Conservation (phyloP, 768 basidiomycete genomes). For the Asterophora lycoperdoides region DNA sequence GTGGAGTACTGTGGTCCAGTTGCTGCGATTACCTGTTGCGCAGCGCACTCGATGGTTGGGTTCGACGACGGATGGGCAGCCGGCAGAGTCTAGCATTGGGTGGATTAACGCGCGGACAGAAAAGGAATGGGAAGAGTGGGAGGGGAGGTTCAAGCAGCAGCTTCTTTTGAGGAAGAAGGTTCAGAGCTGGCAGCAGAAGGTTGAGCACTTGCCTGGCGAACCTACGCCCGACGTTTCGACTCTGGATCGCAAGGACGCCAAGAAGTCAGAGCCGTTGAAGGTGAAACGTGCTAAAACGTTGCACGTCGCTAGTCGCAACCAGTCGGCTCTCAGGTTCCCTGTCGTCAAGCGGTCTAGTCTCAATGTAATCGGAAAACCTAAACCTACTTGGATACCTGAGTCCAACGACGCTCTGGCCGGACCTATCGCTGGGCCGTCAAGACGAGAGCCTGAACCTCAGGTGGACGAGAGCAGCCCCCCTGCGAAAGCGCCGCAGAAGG, state of each 20-base stretch:
- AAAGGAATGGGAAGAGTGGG: slow-evolving; percentile 45
- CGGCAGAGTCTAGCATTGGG: slow-evolving; percentile 22
- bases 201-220: slow-evolving; percentile 5
- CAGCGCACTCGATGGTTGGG: slow-evolving; percentile 32
- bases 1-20: slow-evolving; percentile 40
- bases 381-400: slow-evolving; percentile 7
- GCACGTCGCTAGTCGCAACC: slow-evolving; percentile 7
- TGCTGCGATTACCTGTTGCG: slow-evolving; percentile 38
- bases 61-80: slow-evolving; percentile 18
- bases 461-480: background rate
- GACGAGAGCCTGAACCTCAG: slow-evolving; percentile 4
- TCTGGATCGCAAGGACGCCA: background rate
- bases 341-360: slow-evolving; percentile 37
- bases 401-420: background rate
- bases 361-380: slow-evolving; percentile 22
- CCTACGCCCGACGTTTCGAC: slow-evolving; percentile 8
- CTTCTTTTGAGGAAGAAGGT: slow-evolving; percentile 22
- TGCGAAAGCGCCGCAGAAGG: background rate
- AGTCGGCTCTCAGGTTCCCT: slow-evolving; percentile 36
- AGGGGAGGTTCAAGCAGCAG: slow-evolving; percentile 30
- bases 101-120: slow-evolving; percentile 42
- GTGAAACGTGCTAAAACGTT: slow-evolving; percentile 5
- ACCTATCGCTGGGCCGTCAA: slow-evolving; percentile 5
- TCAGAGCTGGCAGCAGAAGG: slow-evolving; percentile 23
- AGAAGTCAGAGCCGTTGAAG: background rate